phyloP scores from a whole-genome alignment of 305 asterid species.

The Fraxinus xanthoxyloides region DNA sequence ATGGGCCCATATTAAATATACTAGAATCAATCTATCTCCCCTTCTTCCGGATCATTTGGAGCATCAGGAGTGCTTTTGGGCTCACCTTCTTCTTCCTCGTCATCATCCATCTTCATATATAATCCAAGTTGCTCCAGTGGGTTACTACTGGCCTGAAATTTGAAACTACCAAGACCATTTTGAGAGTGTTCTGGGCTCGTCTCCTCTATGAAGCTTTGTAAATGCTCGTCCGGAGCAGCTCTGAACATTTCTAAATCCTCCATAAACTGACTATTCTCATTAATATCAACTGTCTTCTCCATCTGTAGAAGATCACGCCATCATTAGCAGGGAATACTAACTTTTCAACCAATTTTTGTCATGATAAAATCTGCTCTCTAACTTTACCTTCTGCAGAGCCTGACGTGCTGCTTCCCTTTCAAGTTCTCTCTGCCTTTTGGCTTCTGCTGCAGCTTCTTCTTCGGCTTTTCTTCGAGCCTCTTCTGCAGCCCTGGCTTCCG shows the following conservation, averaged over 20 bases:
- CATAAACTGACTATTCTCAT: slow-evolving; percentile 63
- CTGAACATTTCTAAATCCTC: slow-evolving; percentile 72
- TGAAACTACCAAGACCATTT: slow-evolving; percentile 61
- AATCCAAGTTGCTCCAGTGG: slow-evolving; percentile 79
- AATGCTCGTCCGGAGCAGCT: slow-evolving; percentile 51
- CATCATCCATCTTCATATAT: slow-evolving; percentile 80
- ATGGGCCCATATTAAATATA: background rate
- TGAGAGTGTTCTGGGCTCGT: slow-evolving; percentile 55
- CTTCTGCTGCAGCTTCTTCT: slow-evolving; percentile 68
- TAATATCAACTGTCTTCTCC: slow-evolving; percentile 80
- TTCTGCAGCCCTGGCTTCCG: slow-evolving; percentile 81
- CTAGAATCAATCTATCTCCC: slow-evolving; percentile 56
- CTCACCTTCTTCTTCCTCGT: slow-evolving; percentile 66
- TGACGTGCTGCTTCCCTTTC: slow-evolving; percentile 87
- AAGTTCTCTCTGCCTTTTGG: slow-evolving; percentile 57
- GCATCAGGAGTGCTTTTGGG: slow-evolving; percentile 32
- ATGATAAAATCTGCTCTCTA: slow-evolving; percentile 4
- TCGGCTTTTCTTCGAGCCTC: slow-evolving; percentile 64
- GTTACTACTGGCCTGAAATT: slow-evolving; percentile 55
- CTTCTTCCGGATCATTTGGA: slow-evolving; percentile 61
- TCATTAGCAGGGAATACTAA: slow-evolving; percentile 3
- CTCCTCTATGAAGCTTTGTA: slow-evolving; percentile 50
- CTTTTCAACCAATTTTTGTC: background rate
- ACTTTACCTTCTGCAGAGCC: slow-evolving; percentile 68
- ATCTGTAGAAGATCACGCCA: slow-evolving; percentile 39